These are phyloP conservation scores for Beauveria bassiana DNA, from an alignment of 2,329 filamentous ascomycete species.

Conservation along the genomic window DNA sequence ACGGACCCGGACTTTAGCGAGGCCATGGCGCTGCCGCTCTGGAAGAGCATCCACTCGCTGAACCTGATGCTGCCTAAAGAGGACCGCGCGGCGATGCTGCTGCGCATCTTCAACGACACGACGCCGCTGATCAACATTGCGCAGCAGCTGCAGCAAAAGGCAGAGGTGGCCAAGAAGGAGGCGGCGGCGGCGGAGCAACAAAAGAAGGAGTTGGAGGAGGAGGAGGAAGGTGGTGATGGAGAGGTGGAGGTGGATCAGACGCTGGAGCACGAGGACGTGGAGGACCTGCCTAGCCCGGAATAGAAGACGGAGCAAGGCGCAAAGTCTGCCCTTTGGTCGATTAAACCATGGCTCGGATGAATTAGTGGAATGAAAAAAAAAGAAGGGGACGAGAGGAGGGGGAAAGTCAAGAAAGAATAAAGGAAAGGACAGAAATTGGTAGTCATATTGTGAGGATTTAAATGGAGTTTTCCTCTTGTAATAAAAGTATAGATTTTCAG, in stretches of 20 bases:
- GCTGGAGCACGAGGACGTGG: slow-evolving; percentile 18
- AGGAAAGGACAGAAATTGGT: slow-evolving; percentile 1
- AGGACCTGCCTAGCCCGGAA: slow-evolving; percentile 31
- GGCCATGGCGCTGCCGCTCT: slow-evolving; percentile 81
- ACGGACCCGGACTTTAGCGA: slow-evolving; percentile 56
- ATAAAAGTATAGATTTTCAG: no score
- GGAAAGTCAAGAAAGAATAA: slow-evolving; percentile 13
- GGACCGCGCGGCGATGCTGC: slow-evolving; percentile 83
- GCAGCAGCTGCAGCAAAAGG: slow-evolving; percentile 24
- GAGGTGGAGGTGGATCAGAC: not conserved
- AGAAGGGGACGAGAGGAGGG: slow-evolving; percentile 3
- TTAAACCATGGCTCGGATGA: slow-evolving; percentile 1
- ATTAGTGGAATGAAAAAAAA: slow-evolving; percentile 1
- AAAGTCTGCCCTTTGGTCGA: not conserved
- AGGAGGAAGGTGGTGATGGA: slow-evolving; percentile 3
- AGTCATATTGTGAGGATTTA: not conserved
- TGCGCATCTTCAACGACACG: slow-evolving; percentile 85
- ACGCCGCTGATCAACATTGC: slow-evolving; percentile 69
- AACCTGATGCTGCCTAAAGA: slow-evolving; percentile 99
- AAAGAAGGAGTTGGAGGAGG: slow-evolving; percentile 7
- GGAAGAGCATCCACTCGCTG: slow-evolving; percentile 84
- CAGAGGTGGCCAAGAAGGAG: slow-evolving; percentile 15
- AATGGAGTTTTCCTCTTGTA: not conserved
- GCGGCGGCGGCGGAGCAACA: slow-evolving; percentile 14
- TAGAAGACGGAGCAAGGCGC: slow-evolving; percentile 13